A percentile compares a stretch with the other conserved stretches of the same genome.
Evolutionary conservation across 768 basidiomycete species (phyloP).

Genomic region (Macrolepiota dolichaula): DNA sequence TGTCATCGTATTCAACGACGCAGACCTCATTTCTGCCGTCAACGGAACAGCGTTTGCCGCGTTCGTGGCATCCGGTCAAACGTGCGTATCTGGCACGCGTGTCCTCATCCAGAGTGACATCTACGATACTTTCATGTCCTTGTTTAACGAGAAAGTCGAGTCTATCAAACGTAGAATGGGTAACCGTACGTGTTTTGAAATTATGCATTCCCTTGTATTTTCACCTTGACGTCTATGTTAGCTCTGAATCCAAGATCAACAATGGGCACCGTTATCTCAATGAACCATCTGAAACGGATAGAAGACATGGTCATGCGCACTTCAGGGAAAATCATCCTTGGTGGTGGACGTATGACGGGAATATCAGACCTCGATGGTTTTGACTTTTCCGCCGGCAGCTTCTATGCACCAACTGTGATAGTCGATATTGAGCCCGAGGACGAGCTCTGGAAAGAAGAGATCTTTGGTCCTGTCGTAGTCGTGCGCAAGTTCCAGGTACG

Average conservation of each 20-base stretch:
- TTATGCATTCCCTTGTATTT: too few relatives aligned
- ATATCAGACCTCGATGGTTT: constrained; percentile 64
- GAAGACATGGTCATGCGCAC: constrained; percentile 49
- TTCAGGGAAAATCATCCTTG: constrained; percentile 49
- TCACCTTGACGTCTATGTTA: constrained; percentile 23
- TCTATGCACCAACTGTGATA: constrained; percentile 81
- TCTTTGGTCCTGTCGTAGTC: constrained; percentile 85
- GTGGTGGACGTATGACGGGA: constrained; percentile 65
- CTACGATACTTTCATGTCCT: constrained; percentile 63
- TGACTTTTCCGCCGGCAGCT: constrained; percentile 68
- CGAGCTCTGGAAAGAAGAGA: constrained; percentile 77
- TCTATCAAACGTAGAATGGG: constrained; percentile 72
- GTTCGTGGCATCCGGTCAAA: constrained; percentile 87
- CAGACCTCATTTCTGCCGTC: constrained; percentile 68
- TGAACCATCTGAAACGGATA: constrained; percentile 60
- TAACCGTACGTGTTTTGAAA: constrained; percentile 56
- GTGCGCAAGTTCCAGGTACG: constrained; percentile 39
- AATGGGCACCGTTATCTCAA: constrained; percentile 82
- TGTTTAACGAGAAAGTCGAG: constrained; percentile 59
- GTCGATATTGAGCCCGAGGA: constrained; percentile 51
- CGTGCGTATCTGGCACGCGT: constrained; percentile 90
- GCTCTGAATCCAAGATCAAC: constrained; percentile 66
- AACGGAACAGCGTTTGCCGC: constrained; percentile 83
- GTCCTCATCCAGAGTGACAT: constrained; percentile 68
- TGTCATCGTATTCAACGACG: constrained; percentile 75